These are phyloP conservation scores for Fusarium floridanum DNA, from an alignment of 2,329 filamentous ascomycete genomes.

Conservation along the genomic window DNA sequence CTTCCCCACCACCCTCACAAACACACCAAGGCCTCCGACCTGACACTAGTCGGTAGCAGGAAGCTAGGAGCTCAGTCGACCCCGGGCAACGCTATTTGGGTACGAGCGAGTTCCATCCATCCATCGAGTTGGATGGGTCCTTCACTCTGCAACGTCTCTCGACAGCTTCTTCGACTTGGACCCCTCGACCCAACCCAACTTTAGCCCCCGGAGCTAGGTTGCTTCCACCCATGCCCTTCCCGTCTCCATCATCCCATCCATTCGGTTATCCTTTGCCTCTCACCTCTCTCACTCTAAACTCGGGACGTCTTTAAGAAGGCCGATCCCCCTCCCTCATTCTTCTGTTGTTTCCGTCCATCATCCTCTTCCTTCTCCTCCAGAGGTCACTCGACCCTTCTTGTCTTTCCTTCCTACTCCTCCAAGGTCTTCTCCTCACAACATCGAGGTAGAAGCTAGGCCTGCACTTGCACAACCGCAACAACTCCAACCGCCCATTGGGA, in stretches of 20 bases:
- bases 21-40: slow-evolving; percentile 7
- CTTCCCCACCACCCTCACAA: slow-evolving; percentile 26
- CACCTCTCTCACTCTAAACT: slow-evolving; percentile 6
- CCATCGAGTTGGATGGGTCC: background rate
- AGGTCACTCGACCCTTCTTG: slow-evolving; percentile 34
- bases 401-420: slow-evolving; percentile 25
- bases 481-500: slow-evolving; percentile 4
- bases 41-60: slow-evolving; percentile 31
- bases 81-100: slow-evolving; percentile 15
- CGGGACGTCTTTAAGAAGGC: slow-evolving; percentile 38
- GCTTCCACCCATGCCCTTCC: slow-evolving; percentile 15
- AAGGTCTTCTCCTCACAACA: background rate
- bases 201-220: slow-evolving; percentile 3
- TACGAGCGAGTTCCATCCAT: background rate
- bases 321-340: slow-evolving; percentile 15
- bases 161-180: slow-evolving; percentile 18
- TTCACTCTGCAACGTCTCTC: slow-evolving; percentile 12
- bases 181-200: slow-evolving; percentile 24
- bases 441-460: background rate
- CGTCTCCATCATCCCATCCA: slow-evolving; percentile 19
- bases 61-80: slow-evolving; percentile 17
- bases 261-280: slow-evolving; percentile 5
- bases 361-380: slow-evolving; percentile 20
- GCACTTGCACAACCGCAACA: slow-evolving; percentile 1
- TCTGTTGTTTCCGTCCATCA: slow-evolving; percentile 18